Base-by-base conservation (phyloP, 768 basidiomycete genomes). In the Mycena polygramma region DNA sequence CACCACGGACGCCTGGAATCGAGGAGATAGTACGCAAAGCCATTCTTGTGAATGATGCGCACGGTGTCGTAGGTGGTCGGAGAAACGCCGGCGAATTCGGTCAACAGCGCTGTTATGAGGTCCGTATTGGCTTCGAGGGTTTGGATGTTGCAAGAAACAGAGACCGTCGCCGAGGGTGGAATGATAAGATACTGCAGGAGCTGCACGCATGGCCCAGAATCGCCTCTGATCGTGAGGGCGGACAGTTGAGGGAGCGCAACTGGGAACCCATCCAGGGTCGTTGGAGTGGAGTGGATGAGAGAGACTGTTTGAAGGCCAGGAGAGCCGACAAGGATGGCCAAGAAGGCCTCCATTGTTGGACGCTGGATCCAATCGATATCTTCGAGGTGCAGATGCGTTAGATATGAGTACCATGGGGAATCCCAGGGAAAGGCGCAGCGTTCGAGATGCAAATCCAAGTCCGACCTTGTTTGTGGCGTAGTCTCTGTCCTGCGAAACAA, bases 381-480 rank as follows among this genome's bases (percentile, higher is more conserved):
- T 37, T 55, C 65, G 35, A 73, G 68, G 30, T 69, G 65, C 8
- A 73, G 69, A 57, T 69, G 64, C 4, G 68, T 67, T n/a, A 73
- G 5, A 41, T 70, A 20, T 1, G 49, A 41, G 43, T 70, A 70
- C 60, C 60, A 73, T 17, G 45, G 39, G 7, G 72, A 73, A 41
- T 60, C 65, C 72, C 72, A 73, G 30, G 68, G 49, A 45, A 73
- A 73, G 0, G 65, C 65, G 49, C 72, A 73, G 45, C 60, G 11
- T 9, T 52, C 35, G 14, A 73, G 55, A 53, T 73, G 64, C 1
- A 73, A 35, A 4, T 24, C 13, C 24, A 63, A 45, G 7, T 17
- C 52, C 11, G 69, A 35, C 60, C n/a, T 15, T n/a, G 11, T 46
- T 24, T 30, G 45, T 14, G 61, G 7, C 35, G 22, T n/a, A 20